Evolutionary conservation across 192 early-diverging fungal genomes (phyloP), one percentile per base, ranked within the genome.

Genomic region (Obelidium mucronatum): DNA sequence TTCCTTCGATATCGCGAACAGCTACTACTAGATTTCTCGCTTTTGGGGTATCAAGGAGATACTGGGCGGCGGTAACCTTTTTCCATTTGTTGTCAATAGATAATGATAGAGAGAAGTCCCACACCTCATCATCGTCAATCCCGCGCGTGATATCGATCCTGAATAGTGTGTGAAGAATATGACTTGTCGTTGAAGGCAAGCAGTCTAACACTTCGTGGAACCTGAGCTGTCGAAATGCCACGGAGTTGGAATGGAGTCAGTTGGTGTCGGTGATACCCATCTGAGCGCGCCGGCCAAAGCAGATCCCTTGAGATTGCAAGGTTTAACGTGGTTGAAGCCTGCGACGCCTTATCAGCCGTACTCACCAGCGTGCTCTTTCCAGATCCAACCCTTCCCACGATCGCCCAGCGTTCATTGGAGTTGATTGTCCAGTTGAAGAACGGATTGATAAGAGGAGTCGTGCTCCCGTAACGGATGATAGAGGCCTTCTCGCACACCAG

Each of bases 321-420:
- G 42, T 42, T 39, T 59, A 52, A 40, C 31, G 75, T 59, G 42
- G 40, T 36, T 55, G 75, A 37, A 31, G 30, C n/a, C n/a, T n/a
- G n/a, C 44, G 44, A 48, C 6, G 24, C 53, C 31, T 33, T 24
- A 79, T 13, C 30, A 40, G 13, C 54, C 15, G 40, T 80, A 76
- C 42, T 67, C 62, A n/a, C 81, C 26, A 88, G 65, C 35, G 85
- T 87, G 6, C 84, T 79, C 66, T 87, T 87, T 8, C 87, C 87
- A 24, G 78, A 74, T 51, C 72, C 82, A 19, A 86, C 81, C 44
- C 24, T 42, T 36, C 76, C 76, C n/a, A 77, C 53, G 56, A 77
- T 39, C 54, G 76, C 76, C 66, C 67, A 77, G 8, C 67, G 54
- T 30, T 74, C 60, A 26, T 35, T 26, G 26, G 36, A 1, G 5